These are phyloP conservation scores for Entophlyctis helioformis DNA, from an alignment of 192 early-diverging fungal genomes.

Conservation along the genomic window DNA sequence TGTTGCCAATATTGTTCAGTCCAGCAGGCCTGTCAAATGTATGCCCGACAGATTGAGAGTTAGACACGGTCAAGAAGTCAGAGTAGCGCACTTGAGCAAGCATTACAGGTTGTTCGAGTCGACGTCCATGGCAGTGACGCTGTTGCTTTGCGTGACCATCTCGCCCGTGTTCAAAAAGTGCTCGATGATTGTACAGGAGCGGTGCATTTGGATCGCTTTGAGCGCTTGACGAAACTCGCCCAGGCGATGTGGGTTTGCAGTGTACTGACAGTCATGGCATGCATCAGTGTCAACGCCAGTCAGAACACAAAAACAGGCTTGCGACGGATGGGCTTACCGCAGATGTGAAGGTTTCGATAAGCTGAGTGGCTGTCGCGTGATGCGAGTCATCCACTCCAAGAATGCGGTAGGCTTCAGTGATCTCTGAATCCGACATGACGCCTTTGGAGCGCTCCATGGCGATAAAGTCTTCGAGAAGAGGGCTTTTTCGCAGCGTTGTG, in stretches of 20 bases:
- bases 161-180: constrained; percentile 15
- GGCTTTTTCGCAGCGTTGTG: constrained; percentile 5
- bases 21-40: constrained; percentile 8
- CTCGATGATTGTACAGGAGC: constrained; percentile 10
- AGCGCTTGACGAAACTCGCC: constrained; percentile 7
- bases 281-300: too few relatives aligned
- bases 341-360: constrained; percentile 3
- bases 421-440: neutral
- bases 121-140: neutral
- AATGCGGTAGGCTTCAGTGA: constrained; percentile 1
- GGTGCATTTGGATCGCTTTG: constrained; percentile 5
- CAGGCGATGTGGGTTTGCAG: neutral
- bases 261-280: neutral
- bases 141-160: neutral
- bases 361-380: constrained; percentile 3
- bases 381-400: constrained; percentile 4
- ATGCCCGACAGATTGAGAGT: neutral
- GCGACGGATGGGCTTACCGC: constrained; percentile 1
- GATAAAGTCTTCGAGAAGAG: constrained; percentile 10
- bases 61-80: neutral
- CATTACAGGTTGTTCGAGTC: neutral
- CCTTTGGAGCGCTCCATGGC: constrained; percentile 20
- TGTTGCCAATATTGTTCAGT: constrained; percentile 29
- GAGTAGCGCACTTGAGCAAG: too few relatives aligned
- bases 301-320: constrained; percentile 3